phyloP scores from a whole-genome alignment of 345 rosid species.

The Gossypium thurberi region DNA sequence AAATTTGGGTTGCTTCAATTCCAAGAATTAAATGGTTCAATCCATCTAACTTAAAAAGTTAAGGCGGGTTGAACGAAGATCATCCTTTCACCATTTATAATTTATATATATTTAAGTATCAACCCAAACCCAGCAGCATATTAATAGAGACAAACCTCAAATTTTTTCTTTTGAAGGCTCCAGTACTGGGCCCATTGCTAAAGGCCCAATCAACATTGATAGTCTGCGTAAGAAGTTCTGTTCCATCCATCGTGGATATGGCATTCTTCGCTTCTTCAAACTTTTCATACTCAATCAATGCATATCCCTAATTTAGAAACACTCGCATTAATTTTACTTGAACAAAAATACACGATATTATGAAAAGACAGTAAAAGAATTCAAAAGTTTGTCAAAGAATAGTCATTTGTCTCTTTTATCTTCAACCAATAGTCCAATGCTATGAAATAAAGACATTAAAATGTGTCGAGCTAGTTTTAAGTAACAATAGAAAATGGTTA shows the following conservation, averaged over 20 bases:
- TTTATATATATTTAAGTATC: neutral
- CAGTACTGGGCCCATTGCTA: slow-evolving; percentile 56
- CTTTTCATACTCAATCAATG: slow-evolving; percentile 32
- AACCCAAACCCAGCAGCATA: neutral
- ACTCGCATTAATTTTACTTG: neutral
- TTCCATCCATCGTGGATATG: slow-evolving; percentile 28
- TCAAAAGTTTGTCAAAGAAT: neutral
- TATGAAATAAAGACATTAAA: neutral
- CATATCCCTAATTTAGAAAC: slow-evolving; percentile 50
- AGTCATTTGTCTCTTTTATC: neutral
- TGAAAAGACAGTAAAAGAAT: neutral
- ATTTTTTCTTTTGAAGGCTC: slow-evolving; percentile 48
- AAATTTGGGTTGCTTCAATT: neutral
- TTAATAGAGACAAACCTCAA: slow-evolving; percentile 23
- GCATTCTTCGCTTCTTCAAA: slow-evolving; percentile 6
- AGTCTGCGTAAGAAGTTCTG: slow-evolving; percentile 50
- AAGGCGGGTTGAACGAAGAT: no score
- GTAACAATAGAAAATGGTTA: neutral
- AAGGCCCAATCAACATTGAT: slow-evolving; percentile 75
- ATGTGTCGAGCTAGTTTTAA: neutral
- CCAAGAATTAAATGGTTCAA: neutral
- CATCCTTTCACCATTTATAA: neutral
- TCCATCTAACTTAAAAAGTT: neutral
- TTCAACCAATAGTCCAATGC: neutral
- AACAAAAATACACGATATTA: neutral